Conservation (phyloP, 345 rosid genomes). For the Salix suchowensis region DNA sequence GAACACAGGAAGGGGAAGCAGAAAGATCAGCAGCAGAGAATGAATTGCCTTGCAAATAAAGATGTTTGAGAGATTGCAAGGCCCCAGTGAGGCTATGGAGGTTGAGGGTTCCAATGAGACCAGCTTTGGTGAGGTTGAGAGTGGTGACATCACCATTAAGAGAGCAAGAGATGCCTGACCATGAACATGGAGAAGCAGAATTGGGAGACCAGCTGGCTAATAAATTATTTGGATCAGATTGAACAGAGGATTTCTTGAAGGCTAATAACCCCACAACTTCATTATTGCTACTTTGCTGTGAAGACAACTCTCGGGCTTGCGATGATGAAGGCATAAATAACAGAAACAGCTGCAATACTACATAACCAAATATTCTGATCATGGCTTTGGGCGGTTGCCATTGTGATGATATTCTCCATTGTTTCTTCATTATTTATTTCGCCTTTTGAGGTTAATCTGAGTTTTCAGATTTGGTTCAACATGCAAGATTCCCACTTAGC, state of each 20-base stretch:
- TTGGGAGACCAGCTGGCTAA: slow-evolving; percentile 50
- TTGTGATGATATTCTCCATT: slow-evolving; percentile 17
- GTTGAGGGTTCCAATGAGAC: slow-evolving; percentile 48
- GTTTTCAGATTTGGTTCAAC: background rate
- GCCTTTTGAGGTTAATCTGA: slow-evolving; percentile 4
- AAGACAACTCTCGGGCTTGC: slow-evolving; percentile 25
- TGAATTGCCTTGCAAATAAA: slow-evolving; percentile 46
- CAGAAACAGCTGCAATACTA: slow-evolving; percentile 17
- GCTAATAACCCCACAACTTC: slow-evolving; percentile 43
- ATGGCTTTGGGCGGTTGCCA: background rate
- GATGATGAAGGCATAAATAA: slow-evolving; percentile 10
- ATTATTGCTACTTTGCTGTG: slow-evolving; percentile 22
- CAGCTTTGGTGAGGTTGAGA: slow-evolving; percentile 48
- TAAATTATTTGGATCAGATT: slow-evolving; percentile 51
- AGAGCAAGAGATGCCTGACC: slow-evolving; percentile 78
- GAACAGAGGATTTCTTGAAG: slow-evolving; percentile 61
- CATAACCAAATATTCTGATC: slow-evolving; percentile 11
- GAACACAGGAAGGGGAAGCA: slow-evolving; percentile 34
- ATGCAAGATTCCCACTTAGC: background rate
- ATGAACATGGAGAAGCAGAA: slow-evolving; percentile 45
- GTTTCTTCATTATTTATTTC: slow-evolving; percentile 35
- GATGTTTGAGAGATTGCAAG: slow-evolving; percentile 45
- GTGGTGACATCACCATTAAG: slow-evolving; percentile 38
- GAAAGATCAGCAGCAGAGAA: slow-evolving; percentile 52
- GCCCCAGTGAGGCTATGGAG: slow-evolving; percentile 47